phyloP scores from a whole-genome alignment of 2,329 filamentous ascomycete species.

The Geoglossum cookeanum region DNA sequence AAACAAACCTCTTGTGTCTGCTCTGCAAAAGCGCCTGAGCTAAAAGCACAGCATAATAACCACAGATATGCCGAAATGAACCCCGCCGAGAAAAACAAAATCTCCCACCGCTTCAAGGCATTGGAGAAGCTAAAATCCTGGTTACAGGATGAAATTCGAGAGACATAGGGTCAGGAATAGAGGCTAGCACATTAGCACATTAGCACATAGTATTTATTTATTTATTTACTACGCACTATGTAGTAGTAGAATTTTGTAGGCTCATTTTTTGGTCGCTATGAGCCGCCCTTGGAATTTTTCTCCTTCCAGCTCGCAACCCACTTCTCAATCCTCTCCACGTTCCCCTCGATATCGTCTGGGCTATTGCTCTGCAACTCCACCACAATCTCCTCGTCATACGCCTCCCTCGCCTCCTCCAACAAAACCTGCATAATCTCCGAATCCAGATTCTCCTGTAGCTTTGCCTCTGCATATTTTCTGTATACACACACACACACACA shows the following conservation, averaged over 20 bases:
- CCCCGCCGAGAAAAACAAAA: conserved; percentile 66
- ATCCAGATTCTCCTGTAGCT: conserved; percentile 91
- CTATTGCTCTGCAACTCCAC: conserved; percentile 59
- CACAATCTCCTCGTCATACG: conserved; percentile 72
- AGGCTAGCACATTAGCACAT: too few relatives aligned
- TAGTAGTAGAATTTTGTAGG: too few relatives aligned
- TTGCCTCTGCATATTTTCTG: conserved; percentile 65
- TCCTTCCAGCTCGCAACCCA: conserved; percentile 75
- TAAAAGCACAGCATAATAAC: not conserved
- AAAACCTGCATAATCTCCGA: conserved; percentile 95
- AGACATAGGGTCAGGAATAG: conserved; percentile 1
- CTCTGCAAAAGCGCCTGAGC: not conserved
- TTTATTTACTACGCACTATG: too few relatives aligned
- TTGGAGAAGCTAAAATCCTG: conserved; percentile 69
- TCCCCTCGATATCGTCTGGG: conserved; percentile 45
- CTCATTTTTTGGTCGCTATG: too few relatives aligned
- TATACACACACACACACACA: not conserved
- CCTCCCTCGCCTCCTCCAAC: conserved; percentile 71
- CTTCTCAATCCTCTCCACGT: conserved; percentile 61
- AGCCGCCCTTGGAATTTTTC: conserved; percentile 27
- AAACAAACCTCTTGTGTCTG: too few relatives aligned
- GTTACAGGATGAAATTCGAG: conserved; percentile 19
- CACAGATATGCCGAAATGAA: conserved; percentile 81
- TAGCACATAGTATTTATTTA: too few relatives aligned
- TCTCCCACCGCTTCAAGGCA: conserved; percentile 82